A percentile compares a stretch with the other conserved stretches of the same genome.
These are phyloP conservation scores for Daldinia childiae DNA, from an alignment of 495 filamentous ascomycete genomes.

Conservation along the genomic window DNA sequence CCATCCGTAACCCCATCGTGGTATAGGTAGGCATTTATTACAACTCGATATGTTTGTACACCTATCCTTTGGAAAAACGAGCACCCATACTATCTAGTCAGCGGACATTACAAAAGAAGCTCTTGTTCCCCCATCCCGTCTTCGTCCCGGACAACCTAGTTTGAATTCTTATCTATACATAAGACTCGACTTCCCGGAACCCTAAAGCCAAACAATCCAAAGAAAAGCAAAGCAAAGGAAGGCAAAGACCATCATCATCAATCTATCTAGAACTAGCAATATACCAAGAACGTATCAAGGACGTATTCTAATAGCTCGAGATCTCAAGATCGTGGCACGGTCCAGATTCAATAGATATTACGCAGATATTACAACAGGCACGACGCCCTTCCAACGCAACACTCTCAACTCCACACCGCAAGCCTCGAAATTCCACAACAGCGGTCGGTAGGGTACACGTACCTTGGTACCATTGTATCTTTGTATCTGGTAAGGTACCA, in stretches of 20 bases:
- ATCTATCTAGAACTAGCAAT: background rate
- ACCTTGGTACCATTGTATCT: slow-evolving; percentile 12
- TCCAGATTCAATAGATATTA: slow-evolving; percentile 35
- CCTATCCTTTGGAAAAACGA: slow-evolving; percentile 22
- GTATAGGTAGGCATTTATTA: slow-evolving; percentile 24
- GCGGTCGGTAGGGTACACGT: slow-evolving; percentile 34
- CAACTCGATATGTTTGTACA: slow-evolving; percentile 31
- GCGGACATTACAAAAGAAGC: slow-evolving; percentile 46
- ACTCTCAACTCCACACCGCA: slow-evolving; percentile 41
- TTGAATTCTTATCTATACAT: slow-evolving; percentile 1
- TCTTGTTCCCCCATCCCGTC: slow-evolving; percentile 30
- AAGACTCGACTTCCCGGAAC: background rate
- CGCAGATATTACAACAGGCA: slow-evolving; percentile 39
- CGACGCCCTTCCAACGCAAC: slow-evolving; percentile 33
- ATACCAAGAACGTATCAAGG: slow-evolving; percentile 19
- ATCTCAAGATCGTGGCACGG: slow-evolving; percentile 38
- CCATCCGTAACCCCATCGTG: slow-evolving; percentile 34
- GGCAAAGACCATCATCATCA: background rate
- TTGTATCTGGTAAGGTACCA: slow-evolving; percentile 12
- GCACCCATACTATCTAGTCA: slow-evolving; percentile 36
- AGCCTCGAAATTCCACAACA: slow-evolving; percentile 28
- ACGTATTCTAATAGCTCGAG: slow-evolving; percentile 34
- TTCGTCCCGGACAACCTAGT: slow-evolving; percentile 8
- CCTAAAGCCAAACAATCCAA: background rate
- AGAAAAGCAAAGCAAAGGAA: background rate